phyloP scores from a whole-genome alignment of 2,329 filamentous ascomycete genomes.

The Incumbomyces lentus region DNA sequence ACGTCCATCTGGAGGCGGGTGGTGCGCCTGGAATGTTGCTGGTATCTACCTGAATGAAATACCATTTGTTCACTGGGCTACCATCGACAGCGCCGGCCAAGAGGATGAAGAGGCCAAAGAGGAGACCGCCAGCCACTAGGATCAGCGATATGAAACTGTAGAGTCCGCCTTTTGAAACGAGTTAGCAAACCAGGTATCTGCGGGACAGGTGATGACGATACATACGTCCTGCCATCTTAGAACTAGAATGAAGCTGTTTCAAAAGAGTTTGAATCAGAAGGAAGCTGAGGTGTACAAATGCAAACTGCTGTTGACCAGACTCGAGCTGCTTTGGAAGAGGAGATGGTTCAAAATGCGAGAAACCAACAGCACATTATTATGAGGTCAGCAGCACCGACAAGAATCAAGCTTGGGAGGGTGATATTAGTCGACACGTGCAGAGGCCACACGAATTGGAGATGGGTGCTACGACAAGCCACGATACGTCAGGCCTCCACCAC shows the following conservation, averaged over 20 bases:
- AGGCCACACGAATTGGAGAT: no score
- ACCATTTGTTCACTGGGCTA: conserved; percentile 60
- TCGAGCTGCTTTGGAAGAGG: background rate
- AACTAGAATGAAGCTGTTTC: background rate
- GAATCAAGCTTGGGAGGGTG: background rate
- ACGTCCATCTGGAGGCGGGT: conserved; percentile 69
- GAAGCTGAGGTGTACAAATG: background rate
- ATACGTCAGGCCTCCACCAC: no score
- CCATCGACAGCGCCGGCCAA: conserved; percentile 48
- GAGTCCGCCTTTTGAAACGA: conserved; percentile 38
- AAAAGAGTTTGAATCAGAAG: background rate
- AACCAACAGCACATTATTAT: background rate
- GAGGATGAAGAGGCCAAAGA: conserved; percentile 57
- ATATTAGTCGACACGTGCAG: no score
- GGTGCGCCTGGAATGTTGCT: conserved; percentile 59
- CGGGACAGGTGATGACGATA: background rate
- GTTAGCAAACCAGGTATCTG: background rate
- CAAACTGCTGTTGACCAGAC: no score
- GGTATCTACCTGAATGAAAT: conserved; percentile 76
- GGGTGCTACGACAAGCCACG: no score
- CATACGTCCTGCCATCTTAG: conserved; percentile 25
- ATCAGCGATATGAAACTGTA: conserved; percentile 50
- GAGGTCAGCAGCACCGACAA: background rate
- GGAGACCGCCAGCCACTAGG: conserved; percentile 50
- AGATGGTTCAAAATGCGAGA: background rate